phyloP scores from a whole-genome alignment of 306 rosid species.

The Hylodesmum podocarpum region DNA sequence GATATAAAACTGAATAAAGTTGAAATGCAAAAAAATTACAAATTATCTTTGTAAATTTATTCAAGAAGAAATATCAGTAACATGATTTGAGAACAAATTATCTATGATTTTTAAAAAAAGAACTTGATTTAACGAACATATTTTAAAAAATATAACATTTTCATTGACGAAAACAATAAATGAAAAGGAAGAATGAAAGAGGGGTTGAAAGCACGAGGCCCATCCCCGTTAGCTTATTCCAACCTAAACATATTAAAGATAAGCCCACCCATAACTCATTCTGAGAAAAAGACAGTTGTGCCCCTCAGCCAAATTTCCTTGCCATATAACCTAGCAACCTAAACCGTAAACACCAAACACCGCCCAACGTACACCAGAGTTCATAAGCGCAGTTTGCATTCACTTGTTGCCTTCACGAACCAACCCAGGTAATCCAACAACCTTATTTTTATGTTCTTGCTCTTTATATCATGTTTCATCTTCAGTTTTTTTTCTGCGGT shows the following conservation, averaged over 20 bases:
- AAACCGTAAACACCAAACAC: background rate
- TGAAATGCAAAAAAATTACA: no score
- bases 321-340: background rate
- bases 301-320: background rate
- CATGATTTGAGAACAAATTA: no score
- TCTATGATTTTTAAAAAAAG: no score
- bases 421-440: background rate
- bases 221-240: background rate
- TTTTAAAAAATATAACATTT: no score
- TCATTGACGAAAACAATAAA: background rate
- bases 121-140: no score
- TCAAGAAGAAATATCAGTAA: no score
- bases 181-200: background rate
- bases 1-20: no score
- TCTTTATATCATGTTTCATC: background rate
- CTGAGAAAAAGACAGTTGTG: background rate
- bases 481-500: background rate
- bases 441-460: background rate
- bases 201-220: background rate
- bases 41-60: no score
- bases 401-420: background rate
- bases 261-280: background rate
- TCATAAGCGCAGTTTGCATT: background rate
- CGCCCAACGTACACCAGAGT: background rate
- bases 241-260: background rate